Base-by-base conservation (phyloP, 306 rosid genomes). In the Corylus americana region DNA sequence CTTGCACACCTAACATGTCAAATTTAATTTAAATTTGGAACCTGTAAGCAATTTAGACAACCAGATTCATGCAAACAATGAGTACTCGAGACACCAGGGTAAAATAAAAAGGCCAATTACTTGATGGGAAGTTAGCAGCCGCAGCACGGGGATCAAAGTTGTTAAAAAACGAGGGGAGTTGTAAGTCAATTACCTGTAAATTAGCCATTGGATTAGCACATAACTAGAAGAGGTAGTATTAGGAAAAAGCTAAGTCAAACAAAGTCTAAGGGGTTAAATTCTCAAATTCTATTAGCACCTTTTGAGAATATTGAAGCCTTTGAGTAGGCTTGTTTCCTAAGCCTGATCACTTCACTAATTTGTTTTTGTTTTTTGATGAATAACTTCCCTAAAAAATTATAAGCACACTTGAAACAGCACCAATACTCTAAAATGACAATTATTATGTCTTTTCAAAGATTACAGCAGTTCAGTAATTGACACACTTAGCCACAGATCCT, bases 141-240 rank as follows among this genome's bases (percentile, higher is more conserved):
- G 91, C 97, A 67, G 93, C 84, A 71, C 97, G 94, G 51, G 98
- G 92, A 86, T 94, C 98, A 78, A 91, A 91, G 85, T 91, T 91
- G 82, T 91, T 88, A 68, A 94, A 91, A 78, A 95, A 91, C 18
- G 98, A 92, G 11, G 98, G 98, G 25, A 95, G 94, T 35, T 20
- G 94, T 68, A 95, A 79, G 78, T 95, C 98, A 85, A 95, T 88
- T 73, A 92, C 66, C 98, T 92, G 92, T 76, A 88, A 79, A 83
- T 14, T 45, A 44, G 58, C 49, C 74, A 53, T 27, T 45, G 57
- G 78, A 63, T 74, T 64, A 81, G 78, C 31, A 25, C 31, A 77
- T 22, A 68, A 45, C 14, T n/a, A 82, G 77, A 54, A 75, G 29
- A 63, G 17, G 39, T 11, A 61, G 51, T 4, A 27, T 55, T 51